phyloP scores from a whole-genome alignment of 179 eudicot genomes.

The Heliamphora pulchella region DNA sequence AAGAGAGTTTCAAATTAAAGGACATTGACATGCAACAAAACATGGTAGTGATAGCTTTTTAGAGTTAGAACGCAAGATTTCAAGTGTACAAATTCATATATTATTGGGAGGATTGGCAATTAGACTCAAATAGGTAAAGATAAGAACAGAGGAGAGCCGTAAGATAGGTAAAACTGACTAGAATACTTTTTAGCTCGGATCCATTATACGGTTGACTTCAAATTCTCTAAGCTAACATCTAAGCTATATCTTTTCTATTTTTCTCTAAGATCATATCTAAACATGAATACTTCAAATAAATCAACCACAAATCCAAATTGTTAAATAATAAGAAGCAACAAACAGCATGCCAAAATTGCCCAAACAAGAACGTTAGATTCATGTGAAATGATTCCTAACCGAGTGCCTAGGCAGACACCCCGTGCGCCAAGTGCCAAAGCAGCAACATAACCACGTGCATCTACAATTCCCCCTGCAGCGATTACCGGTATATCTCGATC shows the following conservation, averaged over 20 bases:
- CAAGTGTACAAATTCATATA: no score
- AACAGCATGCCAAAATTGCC: neutral
- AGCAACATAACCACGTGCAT: conserved; percentile 84
- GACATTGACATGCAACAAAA: neutral
- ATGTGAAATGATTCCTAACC: conserved; percentile 32
- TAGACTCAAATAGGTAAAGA: neutral
- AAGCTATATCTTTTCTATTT: neutral
- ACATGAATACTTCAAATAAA: conserved; percentile 3
- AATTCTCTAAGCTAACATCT: neutral
- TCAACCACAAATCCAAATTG: neutral
- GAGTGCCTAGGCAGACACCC: conserved; percentile 82
- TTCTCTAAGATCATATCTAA: neutral
- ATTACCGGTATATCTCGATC: conserved; percentile 57
- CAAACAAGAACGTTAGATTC: neutral
- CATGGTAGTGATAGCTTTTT: neutral
- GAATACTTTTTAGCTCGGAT: neutral
- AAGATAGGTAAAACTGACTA: neutral
- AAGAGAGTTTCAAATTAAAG: neutral
- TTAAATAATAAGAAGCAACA: neutral
- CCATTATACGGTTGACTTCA: neutral
- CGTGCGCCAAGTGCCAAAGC: conserved; percentile 91
- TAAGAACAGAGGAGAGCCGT: neutral
- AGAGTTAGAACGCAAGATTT: neutral
- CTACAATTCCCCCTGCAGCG: conserved; percentile 96
- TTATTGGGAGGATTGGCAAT: neutral